Percentiles rank a stretch among this genome's conserved stretches.
Conservation (phyloP, 192 early-diverging fungal genomes). For the Podila verticillata region DNA sequence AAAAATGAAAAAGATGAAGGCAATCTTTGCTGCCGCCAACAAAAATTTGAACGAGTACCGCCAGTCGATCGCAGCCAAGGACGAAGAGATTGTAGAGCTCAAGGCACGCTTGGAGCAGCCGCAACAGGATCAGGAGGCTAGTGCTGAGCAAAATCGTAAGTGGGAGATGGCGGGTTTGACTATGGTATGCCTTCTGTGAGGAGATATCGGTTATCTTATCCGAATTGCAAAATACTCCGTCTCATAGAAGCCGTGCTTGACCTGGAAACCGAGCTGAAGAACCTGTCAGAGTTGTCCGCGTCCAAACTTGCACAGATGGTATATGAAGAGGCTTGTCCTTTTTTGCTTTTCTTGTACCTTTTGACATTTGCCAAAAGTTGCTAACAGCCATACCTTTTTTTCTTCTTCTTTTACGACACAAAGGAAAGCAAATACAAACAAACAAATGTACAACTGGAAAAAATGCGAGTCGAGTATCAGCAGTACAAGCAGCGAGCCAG, state of each 20-base stretch:
- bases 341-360: too few relatives aligned
- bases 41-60: conserved; percentile 65
- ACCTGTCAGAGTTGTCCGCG: conserved; percentile 37
- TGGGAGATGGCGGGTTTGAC: too few relatives aligned
- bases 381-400: not conserved
- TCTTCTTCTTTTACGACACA: not conserved
- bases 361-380: too few relatives aligned
- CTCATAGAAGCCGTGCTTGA: conserved; percentile 45
- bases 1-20: conserved; percentile 69
- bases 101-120: conserved; percentile 45
- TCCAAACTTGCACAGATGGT: conserved; percentile 56
- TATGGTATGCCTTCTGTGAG: too few relatives aligned
- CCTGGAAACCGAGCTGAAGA: conserved; percentile 51
- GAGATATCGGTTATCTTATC: not conserved
- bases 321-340: not conserved
- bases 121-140: conserved; percentile 29
- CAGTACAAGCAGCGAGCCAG: conserved; percentile 67
- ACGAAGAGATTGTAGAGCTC: conserved; percentile 51
- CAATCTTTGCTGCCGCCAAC: conserved; percentile 65
- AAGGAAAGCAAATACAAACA: conserved; percentile 62
- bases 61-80: conserved; percentile 56
- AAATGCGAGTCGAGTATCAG: conserved; percentile 60
- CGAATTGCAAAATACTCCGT: not conserved
- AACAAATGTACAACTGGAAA: conserved; percentile 52
- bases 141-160: conserved; percentile 33